Conservation (phyloP, 805 yeast species). For the Spathaspora arborariae region DNA sequence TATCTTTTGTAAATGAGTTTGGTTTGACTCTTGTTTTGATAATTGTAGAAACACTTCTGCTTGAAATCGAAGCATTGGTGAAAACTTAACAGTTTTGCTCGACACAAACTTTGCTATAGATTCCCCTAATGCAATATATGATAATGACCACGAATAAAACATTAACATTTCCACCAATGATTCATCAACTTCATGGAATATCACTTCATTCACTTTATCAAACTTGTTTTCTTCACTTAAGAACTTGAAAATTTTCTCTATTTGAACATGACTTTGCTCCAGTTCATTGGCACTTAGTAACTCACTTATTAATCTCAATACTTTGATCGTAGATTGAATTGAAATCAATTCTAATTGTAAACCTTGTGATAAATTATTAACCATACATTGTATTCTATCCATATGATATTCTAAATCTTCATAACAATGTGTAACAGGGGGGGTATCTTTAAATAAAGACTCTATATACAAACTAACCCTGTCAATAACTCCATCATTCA, state of each 20-base stretch:
- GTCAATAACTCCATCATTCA: conserved; percentile 20
- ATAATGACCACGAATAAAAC: conserved; percentile 8
- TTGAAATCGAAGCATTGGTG: conserved; percentile 17
- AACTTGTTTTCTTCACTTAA: conserved; percentile 8
- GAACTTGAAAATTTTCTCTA: conserved; percentile 9
- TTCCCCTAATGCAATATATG: conserved; percentile 6
- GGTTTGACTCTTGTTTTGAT: background rate
- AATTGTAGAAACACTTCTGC: conserved; percentile 11
- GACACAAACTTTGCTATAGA: conserved; percentile 14
- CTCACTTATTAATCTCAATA: conserved; percentile 22
- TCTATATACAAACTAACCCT: conserved; percentile 25
- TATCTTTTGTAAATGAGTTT: background rate
- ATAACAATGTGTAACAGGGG: conserved; percentile 36
- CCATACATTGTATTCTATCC: conserved; percentile 17
- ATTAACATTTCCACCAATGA: conserved; percentile 17
- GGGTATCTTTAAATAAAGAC: conserved; percentile 19
- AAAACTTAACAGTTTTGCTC: conserved; percentile 20
- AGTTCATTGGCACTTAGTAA: conserved; percentile 14
- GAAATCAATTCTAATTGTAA: conserved; percentile 2
- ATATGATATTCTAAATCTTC: conserved; percentile 25
- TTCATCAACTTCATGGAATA: conserved; percentile 22
- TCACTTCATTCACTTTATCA: conserved; percentile 9
- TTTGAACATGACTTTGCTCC: conserved; percentile 8
- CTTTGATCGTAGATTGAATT: conserved; percentile 9
- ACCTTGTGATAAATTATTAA: conserved; percentile 4